These are phyloP conservation scores for Crucihimalaya himalaica DNA, from an alignment of 345 rosid genomes.

Conservation along the genomic window DNA sequence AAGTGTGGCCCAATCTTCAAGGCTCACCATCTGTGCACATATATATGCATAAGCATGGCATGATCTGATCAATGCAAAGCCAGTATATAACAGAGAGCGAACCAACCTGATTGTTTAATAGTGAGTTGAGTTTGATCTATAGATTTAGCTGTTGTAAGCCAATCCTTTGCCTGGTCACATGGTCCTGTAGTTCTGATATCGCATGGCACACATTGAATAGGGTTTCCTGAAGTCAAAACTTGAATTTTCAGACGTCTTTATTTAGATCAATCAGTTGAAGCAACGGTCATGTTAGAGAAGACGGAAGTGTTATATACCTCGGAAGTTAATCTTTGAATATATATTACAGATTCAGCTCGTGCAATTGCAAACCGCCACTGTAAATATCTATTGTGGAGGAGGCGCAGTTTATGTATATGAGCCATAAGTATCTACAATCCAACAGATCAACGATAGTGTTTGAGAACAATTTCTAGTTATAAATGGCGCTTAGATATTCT, in stretches of 20 bases:
- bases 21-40: slow-evolving; percentile 64
- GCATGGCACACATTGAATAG: slow-evolving; percentile 69
- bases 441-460: no score
- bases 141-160: slow-evolving; percentile 67
- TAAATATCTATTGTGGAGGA: slow-evolving; percentile 76
- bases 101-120: slow-evolving; percentile 71
- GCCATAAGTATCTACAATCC: no score
- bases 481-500: no score
- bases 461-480: no score
- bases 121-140: slow-evolving; percentile 73
- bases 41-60: slow-evolving; percentile 20
- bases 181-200: slow-evolving; percentile 63
- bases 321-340: slow-evolving; percentile 62
- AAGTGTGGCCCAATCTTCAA: slow-evolving; percentile 83
- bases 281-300: neutral
- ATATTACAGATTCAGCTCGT: slow-evolving; percentile 65
- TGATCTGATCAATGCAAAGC: slow-evolving; percentile 13
- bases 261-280: slow-evolving; percentile 10
- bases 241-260: slow-evolving; percentile 15
- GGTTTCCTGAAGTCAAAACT: slow-evolving; percentile 59
- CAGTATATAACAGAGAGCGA: slow-evolving; percentile 26
- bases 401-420: slow-evolving; percentile 83
- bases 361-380: slow-evolving; percentile 97
- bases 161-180: slow-evolving; percentile 66
- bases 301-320: slow-evolving; percentile 59